Conservation (phyloP, 495 filamentous ascomycete species). For the Cercophora sp. region DNA sequence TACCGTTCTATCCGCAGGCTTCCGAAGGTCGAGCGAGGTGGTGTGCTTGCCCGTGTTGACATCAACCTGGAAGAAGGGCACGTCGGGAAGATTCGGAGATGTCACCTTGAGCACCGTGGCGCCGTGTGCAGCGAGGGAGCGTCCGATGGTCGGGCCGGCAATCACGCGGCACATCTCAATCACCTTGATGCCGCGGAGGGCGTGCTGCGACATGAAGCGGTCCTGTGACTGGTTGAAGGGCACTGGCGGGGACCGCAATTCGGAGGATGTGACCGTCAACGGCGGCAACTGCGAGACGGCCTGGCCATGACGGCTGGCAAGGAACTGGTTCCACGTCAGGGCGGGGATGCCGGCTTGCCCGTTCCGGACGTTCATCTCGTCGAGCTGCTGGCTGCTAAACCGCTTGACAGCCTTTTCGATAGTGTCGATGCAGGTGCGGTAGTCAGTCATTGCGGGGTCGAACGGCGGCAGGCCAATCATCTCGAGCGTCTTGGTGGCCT, state of each 20-base stretch:
- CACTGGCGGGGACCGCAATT: constrained; percentile 37
- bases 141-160: constrained; percentile 60
- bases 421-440: constrained; percentile 60
- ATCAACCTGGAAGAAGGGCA: constrained; percentile 78
- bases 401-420: constrained; percentile 63
- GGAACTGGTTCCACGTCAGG: constrained; percentile 62
- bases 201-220: constrained; percentile 36
- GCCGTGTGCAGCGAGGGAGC: constrained; percentile 63
- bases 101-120: constrained; percentile 70
- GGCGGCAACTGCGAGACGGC: constrained; percentile 20
- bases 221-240: constrained; percentile 43
- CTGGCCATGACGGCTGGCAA: constrained; percentile 56
- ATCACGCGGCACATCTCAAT: constrained; percentile 67
- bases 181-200: constrained; percentile 54
- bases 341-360: constrained; percentile 65
- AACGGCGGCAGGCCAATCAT: constrained; percentile 69
- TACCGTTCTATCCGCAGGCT: constrained; percentile 41
- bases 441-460: constrained; percentile 59
- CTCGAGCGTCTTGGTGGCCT: constrained; percentile 61
- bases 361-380: constrained; percentile 57
- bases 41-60: constrained; percentile 67
- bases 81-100: constrained; percentile 61
- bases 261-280: constrained; percentile 17
- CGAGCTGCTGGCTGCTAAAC: constrained; percentile 61
- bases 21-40: constrained; percentile 54